These are phyloP conservation scores for Acanthamoeba polyphaga DNA, from an alignment of 208 protist genomes.

Conservation along the genomic window DNA sequence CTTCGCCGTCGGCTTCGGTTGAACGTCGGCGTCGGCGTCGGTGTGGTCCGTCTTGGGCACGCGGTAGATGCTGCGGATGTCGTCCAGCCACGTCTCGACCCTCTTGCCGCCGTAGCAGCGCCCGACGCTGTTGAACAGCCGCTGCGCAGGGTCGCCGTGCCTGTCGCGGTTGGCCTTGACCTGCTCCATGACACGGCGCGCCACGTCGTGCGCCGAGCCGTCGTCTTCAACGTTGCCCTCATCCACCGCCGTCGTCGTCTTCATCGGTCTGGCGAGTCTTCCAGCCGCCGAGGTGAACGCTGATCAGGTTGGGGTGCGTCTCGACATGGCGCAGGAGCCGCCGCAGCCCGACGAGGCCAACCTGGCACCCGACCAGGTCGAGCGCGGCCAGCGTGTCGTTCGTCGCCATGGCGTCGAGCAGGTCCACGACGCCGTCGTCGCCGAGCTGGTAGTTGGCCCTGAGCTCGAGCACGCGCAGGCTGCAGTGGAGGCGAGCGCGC, in stretches of 20 bases:
- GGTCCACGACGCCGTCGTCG: background rate
- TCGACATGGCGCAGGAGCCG: background rate
- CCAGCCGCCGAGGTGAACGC: background rate
- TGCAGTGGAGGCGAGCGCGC: background rate
- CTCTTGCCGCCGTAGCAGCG: background rate
- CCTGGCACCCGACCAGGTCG: background rate
- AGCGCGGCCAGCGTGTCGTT: slow-evolving; percentile 4
- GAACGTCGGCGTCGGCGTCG: background rate
- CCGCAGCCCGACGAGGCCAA: background rate
- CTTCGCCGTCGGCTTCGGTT: background rate
- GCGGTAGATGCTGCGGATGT: slow-evolving; percentile 29
- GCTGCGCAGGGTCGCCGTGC: no score
- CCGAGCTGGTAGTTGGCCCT: background rate
- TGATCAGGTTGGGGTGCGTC: background rate
- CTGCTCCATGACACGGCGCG: background rate
- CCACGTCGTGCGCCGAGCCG: background rate
- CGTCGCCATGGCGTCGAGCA: background rate
- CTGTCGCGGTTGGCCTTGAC: background rate
- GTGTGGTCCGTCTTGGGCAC: background rate
- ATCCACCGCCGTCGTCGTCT: background rate
- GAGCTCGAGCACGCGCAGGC: slow-evolving; percentile 19
- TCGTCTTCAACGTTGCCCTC: background rate
- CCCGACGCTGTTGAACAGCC: background rate
- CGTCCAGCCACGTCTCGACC: background rate
- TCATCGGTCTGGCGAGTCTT: background rate